phyloP scores from a whole-genome alignment of 345 rosid genomes.

The Rhizophora mangle region DNA sequence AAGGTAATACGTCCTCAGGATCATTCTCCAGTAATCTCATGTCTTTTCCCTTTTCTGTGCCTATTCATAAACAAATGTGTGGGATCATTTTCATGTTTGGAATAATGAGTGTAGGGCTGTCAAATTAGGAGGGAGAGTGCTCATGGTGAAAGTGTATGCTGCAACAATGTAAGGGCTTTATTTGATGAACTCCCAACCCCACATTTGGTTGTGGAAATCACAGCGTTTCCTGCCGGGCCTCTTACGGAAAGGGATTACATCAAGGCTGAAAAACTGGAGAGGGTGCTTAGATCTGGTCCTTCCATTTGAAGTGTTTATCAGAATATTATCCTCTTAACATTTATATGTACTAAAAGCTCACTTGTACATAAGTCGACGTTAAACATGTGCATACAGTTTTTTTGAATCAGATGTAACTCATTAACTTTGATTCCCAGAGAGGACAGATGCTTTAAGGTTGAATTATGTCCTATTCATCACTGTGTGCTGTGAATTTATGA shows the following conservation, averaged over 20 bases:
- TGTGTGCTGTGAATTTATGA: too few relatives aligned
- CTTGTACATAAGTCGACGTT: constrained; percentile 44
- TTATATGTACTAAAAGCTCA: constrained; percentile 17
- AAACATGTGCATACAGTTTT: neutral
- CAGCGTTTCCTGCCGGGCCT: constrained; percentile 84
- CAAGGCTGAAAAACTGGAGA: constrained; percentile 96
- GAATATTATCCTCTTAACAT: neutral
- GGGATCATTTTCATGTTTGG: too few relatives aligned
- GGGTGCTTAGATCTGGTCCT: constrained; percentile 74
- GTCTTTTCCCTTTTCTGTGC: neutral
- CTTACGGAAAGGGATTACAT: constrained; percentile 67
- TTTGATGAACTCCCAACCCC: constrained; percentile 97
- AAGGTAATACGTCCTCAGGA: constrained; percentile 46
- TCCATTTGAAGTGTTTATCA: constrained; percentile 35
- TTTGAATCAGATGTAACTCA: too few relatives aligned
- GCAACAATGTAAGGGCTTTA: constrained; percentile 92
- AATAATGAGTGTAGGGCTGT: constrained; percentile 59
- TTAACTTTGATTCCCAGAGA: too few relatives aligned
- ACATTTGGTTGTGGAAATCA: constrained; percentile 75
- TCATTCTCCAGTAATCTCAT: neutral
- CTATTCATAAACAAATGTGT: neutral
- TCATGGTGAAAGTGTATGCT: constrained; percentile 93
- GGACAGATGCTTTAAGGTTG: too few relatives aligned
- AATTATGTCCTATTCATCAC: too few relatives aligned
- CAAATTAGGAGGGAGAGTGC: constrained; percentile 95